Conservation (phyloP, 441 rosid genomes). For the Omphalea diandra region DNA sequence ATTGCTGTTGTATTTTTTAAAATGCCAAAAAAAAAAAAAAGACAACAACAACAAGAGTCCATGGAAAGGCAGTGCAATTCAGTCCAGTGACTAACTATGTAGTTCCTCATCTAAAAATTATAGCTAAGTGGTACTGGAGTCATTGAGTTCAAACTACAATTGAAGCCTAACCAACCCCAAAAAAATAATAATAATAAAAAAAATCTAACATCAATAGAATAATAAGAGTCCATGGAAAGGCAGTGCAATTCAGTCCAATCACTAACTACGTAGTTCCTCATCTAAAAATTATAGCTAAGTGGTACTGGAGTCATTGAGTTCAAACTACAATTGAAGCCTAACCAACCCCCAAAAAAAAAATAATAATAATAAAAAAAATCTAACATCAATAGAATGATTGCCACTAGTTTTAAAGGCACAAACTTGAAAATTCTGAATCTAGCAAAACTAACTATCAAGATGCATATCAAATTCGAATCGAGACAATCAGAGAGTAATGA, state of each 20-base stretch:
- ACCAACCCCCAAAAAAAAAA: no score
- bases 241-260: neutral
- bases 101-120: neutral
- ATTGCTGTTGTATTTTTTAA: no score
- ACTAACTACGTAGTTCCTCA: neutral
- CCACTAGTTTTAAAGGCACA: neutral
- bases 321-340: no score
- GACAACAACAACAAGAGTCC: neutral
- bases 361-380: no score
- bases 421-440: neutral
- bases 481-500: neutral
- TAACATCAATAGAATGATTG: neutral
- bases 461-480: neutral
- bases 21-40: neutral
- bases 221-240: neutral
- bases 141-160: no score
- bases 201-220: neutral
- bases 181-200: no score
- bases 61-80: neutral
- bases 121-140: no score
- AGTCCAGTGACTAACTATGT: neutral
- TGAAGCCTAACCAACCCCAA: no score
- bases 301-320: no score
- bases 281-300: no score
- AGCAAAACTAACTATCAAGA: neutral